Percentiles rank a stretch among this genome's conserved stretches.
Evolutionary conservation across 2,329 filamentous ascomycete species (phyloP).

Genomic region (Apiospora malaysiana): DNA sequence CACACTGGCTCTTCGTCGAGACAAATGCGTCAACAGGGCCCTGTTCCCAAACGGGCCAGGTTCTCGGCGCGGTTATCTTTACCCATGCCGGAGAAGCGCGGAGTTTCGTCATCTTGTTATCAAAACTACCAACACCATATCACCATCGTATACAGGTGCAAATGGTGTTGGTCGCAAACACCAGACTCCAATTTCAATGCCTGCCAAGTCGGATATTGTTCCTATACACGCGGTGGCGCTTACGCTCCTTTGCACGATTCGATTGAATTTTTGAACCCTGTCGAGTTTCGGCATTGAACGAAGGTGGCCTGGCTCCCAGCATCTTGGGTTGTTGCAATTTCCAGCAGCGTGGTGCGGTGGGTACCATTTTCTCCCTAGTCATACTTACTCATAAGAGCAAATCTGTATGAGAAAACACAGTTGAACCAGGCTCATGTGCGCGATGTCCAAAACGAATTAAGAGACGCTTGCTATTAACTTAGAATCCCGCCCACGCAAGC

Average conservation of each 20-base stretch:
- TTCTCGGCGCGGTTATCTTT: conserved; percentile 8
- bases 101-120: conserved; percentile 10
- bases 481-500: conserved; percentile 8
- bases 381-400: background rate
- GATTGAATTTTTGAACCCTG: background rate
- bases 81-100: conserved; percentile 8
- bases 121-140: conserved; percentile 1
- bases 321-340: conserved; percentile 10
- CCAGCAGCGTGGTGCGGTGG: conserved; percentile 10
- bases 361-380: background rate
- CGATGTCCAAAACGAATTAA: background rate
- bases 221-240: background rate
- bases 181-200: too few relatives aligned
- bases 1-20: conserved; percentile 2
- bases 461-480: background rate
- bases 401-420: background rate
- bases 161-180: background rate
- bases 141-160: background rate
- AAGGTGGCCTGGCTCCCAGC: background rate
- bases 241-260: background rate
- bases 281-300: background rate
- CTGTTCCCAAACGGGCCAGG: background rate
- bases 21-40: background rate
- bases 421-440: background rate
- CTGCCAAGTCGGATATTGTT: background rate